A percentile compares a stretch with the other conserved stretches of the same genome.
phyloP scores from a whole-genome alignment of 768 basidiomycete species.

The Panellus pusillus region DNA sequence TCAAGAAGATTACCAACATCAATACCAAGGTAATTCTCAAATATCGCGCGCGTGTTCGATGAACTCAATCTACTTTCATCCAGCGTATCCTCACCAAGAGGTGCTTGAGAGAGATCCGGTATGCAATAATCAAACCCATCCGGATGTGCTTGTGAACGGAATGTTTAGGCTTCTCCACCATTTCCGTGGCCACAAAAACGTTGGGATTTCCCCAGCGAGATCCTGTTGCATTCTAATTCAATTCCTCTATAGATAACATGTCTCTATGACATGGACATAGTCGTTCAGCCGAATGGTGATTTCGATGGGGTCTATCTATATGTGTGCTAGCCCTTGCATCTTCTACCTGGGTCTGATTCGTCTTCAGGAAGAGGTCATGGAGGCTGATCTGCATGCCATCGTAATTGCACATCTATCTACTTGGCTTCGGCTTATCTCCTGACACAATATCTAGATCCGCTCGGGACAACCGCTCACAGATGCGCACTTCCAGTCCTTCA shows the following conservation, averaged over 20 bases:
- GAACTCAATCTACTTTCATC: conserved; percentile 1
- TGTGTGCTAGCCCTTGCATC: conserved; percentile 41
- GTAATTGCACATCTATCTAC: conserved; percentile 49
- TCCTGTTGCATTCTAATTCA: conserved; percentile 22
- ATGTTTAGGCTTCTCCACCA: conserved; percentile 81
- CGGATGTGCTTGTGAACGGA: conserved; percentile 18
- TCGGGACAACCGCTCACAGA: conserved; percentile 88
- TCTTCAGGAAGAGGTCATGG: conserved; percentile 95
- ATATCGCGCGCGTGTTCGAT: not conserved
- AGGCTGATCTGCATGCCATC: conserved; percentile 98
- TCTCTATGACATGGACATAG: conserved; percentile 97
- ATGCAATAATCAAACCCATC: conserved; percentile 24
- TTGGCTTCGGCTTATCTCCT: conserved; percentile 8
- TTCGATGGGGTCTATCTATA: conserved; percentile 97
- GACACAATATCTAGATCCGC: conserved; percentile 54
- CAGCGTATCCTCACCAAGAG: conserved; percentile 95
- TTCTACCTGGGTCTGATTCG: conserved; percentile 3
- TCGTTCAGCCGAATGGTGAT: conserved; percentile 86
- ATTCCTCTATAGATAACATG: conserved; percentile 83
- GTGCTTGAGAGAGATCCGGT: conserved; percentile 94
- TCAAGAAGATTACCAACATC: conserved; percentile 96
- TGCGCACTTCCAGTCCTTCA: conserved; percentile 94
- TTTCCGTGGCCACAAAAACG: conserved; percentile 99
- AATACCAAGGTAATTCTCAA: conserved; percentile 69
- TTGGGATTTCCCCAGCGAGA: conserved; percentile 29